Evolutionary conservation across 2,329 filamentous ascomycete genomes (phyloP), one percentile per base, ranked within the genome.

Genomic region (Penicillium thymicola): DNA sequence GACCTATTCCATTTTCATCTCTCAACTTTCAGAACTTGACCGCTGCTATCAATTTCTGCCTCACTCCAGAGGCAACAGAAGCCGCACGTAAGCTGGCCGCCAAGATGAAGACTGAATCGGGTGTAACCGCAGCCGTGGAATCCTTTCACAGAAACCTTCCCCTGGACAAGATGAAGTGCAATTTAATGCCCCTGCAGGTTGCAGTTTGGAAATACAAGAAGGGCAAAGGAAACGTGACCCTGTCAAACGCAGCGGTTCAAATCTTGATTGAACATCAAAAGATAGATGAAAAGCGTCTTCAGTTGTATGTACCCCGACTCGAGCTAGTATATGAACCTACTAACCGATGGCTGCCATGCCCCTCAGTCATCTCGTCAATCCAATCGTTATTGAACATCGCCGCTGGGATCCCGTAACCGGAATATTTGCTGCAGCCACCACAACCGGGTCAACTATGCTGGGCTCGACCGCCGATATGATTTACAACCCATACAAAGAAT

Each of bases 11-110:
- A 0, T 72, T 78, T 59, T 75, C 76, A 45, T 62, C 72, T 16
- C 70, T 83, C n/a, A 78, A 73, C 1, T 67, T 74, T 4, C 67
- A 76, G 10, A 77, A 71, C 13, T 67, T 83, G 1, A 75, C 78
- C 0, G 72, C 73, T 1, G 79, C 78, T 5, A 82, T 83, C 41
- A 65, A 59, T 5, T 76, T 71, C 51, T 79, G 76, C 50, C 68
- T 81, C 0, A 75, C 70, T 3, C 67, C 72, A 0, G 68, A 75
- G 40, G 74, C 72, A 10, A 62, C 66, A 10, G 61, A 63, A 5
- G 68, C 71, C 5, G 80, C 79, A 0, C 61, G 68, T 4, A 67
- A 69, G 1, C 68, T 82, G 13, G 65, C 28, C 6, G 21, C 27
- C 1, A 76, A 69, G 32, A 81, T 82, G 67, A 68, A 70, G 13